Conservation (phyloP, 163 green algal species). For the Chlorella variabilis region DNA sequence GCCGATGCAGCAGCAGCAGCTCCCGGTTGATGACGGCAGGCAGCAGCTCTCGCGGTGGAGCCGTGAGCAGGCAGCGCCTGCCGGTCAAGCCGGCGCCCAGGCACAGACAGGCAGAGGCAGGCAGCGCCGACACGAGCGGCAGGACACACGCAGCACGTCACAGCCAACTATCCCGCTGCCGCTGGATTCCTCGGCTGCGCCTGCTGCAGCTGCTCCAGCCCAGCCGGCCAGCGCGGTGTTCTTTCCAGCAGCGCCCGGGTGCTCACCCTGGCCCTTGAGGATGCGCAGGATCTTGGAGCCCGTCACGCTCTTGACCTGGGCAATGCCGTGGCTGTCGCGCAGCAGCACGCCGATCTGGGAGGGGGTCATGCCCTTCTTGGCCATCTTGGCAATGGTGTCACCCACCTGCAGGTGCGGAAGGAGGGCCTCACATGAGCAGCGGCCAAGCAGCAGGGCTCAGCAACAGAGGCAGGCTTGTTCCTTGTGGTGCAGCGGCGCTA, state of each 20-base stretch:
- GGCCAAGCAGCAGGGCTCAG: background rate
- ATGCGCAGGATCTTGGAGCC: conserved; percentile 98
- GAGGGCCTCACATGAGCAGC: too few relatives aligned
- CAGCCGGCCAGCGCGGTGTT: background rate
- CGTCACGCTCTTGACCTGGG: conserved; percentile 89
- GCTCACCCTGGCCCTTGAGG: conserved; percentile 83
- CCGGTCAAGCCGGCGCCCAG: background rate
- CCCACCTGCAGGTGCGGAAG: too few relatives aligned
- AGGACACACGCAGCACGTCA: background rate
- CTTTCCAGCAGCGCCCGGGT: too few relatives aligned
- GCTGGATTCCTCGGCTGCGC: too few relatives aligned
- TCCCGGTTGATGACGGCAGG: too few relatives aligned
- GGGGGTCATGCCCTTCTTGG: conserved; percentile 98
- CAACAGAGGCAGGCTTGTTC: background rate
- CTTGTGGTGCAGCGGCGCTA: too few relatives aligned
- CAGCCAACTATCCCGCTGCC: background rate
- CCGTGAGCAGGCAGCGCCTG: too few relatives aligned
- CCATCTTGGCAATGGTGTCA: conserved; percentile 96
- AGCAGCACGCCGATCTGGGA: conserved; percentile 98
- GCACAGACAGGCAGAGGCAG: background rate
- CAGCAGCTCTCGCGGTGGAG: too few relatives aligned
- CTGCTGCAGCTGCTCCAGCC: background rate
- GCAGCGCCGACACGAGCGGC: background rate
- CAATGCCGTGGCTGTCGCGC: conserved; percentile 94
- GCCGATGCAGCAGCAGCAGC: background rate